Conservation (phyloP, 306 rosid species). For the barrel medic (Medicago truncatula) region MtrunA17r5.0-ANR NC_053046.1:32331501-32332000, state of each 20-base stretch:
- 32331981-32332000: constrained; percentile 15
- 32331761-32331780: neutral
- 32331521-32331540: no score
- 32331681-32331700: no score
- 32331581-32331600: neutral
- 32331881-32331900: constrained; percentile 4
- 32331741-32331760: neutral
- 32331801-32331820: constrained; percentile 17
- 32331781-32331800: constrained; percentile 13
- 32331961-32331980: constrained; percentile 16
- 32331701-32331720: constrained; percentile 5
- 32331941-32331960: constrained; percentile 17
- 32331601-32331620: constrained; percentile 1
- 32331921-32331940: constrained; percentile 11
- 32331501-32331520: no score
- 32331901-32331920: neutral
- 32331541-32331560: no score
- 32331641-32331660: no score
- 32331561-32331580: neutral
- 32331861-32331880: constrained; percentile 22
- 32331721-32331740: neutral
- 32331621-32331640: no score
- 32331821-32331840: neutral
- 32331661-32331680: no score
- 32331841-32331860: neutral